A percentile compares a stretch with the other conserved stretches of the same genome.
These are phyloP conservation scores for Periconia sp. DNA, from an alignment of 2,329 filamentous ascomycete species.

Conservation along the genomic window DNA sequence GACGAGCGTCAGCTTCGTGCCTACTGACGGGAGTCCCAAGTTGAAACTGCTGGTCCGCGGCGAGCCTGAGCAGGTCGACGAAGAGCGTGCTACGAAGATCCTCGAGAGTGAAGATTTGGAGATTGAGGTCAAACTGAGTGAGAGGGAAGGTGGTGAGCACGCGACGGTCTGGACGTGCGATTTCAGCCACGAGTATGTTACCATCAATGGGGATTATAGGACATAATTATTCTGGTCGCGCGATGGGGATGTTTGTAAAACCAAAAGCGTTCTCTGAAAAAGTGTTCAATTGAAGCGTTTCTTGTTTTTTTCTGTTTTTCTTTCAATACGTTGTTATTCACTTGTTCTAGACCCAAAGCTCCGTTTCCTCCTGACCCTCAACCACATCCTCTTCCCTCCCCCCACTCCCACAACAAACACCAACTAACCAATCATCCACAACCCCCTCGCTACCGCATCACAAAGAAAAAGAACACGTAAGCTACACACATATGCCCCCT, in stretches of 20 bases:
- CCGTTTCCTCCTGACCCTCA: too few species aligned
- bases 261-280: too few species aligned
- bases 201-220: constrained; percentile 69
- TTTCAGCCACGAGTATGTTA: constrained; percentile 80
- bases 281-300: too few species aligned
- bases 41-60: constrained; percentile 76
- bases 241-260: background rate
- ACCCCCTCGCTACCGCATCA: too few species aligned
- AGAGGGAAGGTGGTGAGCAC: constrained; percentile 60
- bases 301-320: too few species aligned
- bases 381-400: too few species aligned
- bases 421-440: too few species aligned
- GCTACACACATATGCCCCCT: too few species aligned
- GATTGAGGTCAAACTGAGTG: constrained; percentile 73
- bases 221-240: constrained; percentile 50
- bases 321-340: too few species aligned
- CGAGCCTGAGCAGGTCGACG: constrained; percentile 78
- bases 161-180: constrained; percentile 84
- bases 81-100: constrained; percentile 75
- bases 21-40: constrained; percentile 74
- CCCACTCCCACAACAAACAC: too few species aligned
- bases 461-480: too few species aligned
- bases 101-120: constrained; percentile 75
- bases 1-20: constrained; percentile 78
- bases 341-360: too few species aligned